A percentile compares a stretch with the other conserved stretches of the same genome.
Evolutionary conservation across 495 filamentous ascomycete genomes (phyloP).

Genomic region (Xylaria flabelliformis): DNA sequence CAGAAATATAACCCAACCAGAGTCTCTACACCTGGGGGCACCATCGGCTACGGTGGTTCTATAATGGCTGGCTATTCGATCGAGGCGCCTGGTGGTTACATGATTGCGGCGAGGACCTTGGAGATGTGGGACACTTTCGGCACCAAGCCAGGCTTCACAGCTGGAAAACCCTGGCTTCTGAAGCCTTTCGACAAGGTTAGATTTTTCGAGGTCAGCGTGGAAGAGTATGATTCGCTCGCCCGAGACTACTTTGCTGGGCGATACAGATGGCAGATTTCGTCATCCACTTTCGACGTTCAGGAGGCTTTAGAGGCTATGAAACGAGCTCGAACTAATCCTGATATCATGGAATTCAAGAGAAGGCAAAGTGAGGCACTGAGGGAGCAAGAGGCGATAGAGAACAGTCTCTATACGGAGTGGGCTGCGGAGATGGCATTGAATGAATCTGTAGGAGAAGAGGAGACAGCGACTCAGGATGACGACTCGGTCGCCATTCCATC

Average conservation of each 20-base stretch:
- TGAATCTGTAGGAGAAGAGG: constrained; percentile 46
- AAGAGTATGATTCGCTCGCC: constrained; percentile 48
- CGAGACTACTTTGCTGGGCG: constrained; percentile 11
- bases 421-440: constrained; percentile 39
- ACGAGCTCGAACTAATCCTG: constrained; percentile 34
- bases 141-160: constrained; percentile 52
- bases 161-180: constrained; percentile 58
- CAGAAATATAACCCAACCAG: constrained; percentile 64
- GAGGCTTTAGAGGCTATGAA: background rate
- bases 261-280: constrained; percentile 2
- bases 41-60: constrained; percentile 59
- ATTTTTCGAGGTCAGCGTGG: constrained; percentile 58
- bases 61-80: constrained; percentile 64
- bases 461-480: constrained; percentile 10
- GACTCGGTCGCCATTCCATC: constrained; percentile 51
- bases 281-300: constrained; percentile 1
- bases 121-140: constrained; percentile 60
- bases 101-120: constrained; percentile 59
- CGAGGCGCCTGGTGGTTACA: constrained; percentile 63
- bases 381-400: constrained; percentile 50
- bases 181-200: constrained; percentile 61
- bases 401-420: constrained; percentile 46
- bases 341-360: constrained; percentile 43
- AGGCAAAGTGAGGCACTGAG: constrained; percentile 18
- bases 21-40: constrained; percentile 63